Conservation (phyloP, 805 yeast genomes). For the Lachancea sp. region DNA sequence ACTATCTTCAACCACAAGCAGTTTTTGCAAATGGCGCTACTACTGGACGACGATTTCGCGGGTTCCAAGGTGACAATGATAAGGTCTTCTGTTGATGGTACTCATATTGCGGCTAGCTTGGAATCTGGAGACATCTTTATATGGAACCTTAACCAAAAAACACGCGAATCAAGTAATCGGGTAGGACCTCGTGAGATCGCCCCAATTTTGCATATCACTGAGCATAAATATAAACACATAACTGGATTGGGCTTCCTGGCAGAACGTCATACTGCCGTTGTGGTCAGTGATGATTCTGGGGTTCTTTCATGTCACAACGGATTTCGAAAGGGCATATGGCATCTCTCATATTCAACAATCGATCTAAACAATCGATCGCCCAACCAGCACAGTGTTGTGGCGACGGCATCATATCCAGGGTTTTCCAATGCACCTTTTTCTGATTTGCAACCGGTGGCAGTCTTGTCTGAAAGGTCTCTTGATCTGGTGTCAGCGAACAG, state of each 20-base stretch:
- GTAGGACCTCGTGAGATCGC: conserved; percentile 21
- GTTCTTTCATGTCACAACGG: conserved; percentile 60
- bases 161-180: conserved; percentile 16
- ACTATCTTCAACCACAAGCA: conserved; percentile 68
- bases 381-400: conserved; percentile 10
- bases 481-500: conserved; percentile 1
- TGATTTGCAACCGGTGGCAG: conserved; percentile 18
- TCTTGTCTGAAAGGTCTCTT: conserved; percentile 16
- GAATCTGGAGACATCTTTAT: conserved; percentile 55
- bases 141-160: conserved; percentile 50
- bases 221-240: conserved; percentile 34
- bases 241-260: conserved; percentile 44
- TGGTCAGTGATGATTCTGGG: conserved; percentile 52
- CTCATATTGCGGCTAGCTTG: conserved; percentile 64
- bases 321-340: conserved; percentile 37
- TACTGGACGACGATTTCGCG: conserved; percentile 17
- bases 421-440: background rate
- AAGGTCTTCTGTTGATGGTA: conserved; percentile 60
- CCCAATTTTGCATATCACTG: conserved; percentile 26
- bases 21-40: conserved; percentile 37
- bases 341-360: conserved; percentile 21
- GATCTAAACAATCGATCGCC: conserved; percentile 9
- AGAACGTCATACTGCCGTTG: conserved; percentile 47
- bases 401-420: conserved; percentile 12
- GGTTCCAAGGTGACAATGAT: conserved; percentile 49